Evolutionary conservation across 2,329 filamentous ascomycete species (phyloP), one percentile per base, ranked within the genome.

Genomic region (Rosellinia necatrix): DNA sequence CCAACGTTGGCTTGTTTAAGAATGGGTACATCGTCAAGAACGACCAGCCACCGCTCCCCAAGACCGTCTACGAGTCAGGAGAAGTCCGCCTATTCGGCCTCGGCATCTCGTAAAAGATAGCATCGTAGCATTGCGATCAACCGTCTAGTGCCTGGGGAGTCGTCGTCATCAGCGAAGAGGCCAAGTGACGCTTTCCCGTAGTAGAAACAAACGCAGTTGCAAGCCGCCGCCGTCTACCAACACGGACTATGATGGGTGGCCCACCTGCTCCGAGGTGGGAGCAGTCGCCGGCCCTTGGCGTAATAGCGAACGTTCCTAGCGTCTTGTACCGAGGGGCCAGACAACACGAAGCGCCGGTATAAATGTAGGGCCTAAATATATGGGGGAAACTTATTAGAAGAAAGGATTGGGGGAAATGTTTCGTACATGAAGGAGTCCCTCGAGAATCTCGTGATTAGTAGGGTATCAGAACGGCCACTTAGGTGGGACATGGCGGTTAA

Each of bases 321-420:
- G 67, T 72, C 48, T 75, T 76, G 55, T 76, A 74, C 50, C 67
- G 73, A 12, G 70, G 74, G 52, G 75, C 74, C 17, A 66, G 4
- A 55, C 13, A 46, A 35, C 10, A 49, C 62, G 1, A 37, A 24
- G 8, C 75, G 73, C 41, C 60, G 61, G 25, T 76, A 74, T 49
- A n/a, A n/a, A n/a, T n/a, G n/a, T n/a, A n/a, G n/a, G 73, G 22
- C 58, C 67, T 3, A 68, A 74, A 22, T 76, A 75, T 47, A 60
- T 76, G 25, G 74, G 72, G 49, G 76, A 76, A 62, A 76, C 73
- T 17, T 74, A 77, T 55, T 72, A 71, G 51, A 66, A 67, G 61
- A 24, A 63, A 63, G 24, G 68, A 9, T 75, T 72, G 42, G 74
- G 73, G 5, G 76, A 74, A 37, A 72, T 76, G 3, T 64, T 76